Percentiles rank a stretch among this genome's conserved stretches.
Evolutionary conservation across 148 eudicot genomes (phyloP).

Genomic region (Pharnaceum exiguum): DNA sequence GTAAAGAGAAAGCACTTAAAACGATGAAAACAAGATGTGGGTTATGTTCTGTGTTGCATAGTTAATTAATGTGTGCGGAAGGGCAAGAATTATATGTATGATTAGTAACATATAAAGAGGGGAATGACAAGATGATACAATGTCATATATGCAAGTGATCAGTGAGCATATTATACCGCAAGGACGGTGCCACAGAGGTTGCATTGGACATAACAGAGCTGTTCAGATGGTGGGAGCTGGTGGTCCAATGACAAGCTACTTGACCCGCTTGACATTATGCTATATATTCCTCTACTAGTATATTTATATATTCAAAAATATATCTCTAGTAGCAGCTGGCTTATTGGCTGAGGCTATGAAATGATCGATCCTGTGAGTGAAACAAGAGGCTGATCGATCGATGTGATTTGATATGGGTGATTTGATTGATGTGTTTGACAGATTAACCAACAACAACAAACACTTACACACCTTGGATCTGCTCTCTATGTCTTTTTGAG

Average conservation of each 20-base stretch:
- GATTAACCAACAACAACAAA: conserved; percentile 19
- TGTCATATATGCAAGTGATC: too few relatives aligned
- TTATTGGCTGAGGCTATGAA: background rate
- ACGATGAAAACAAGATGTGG: background rate
- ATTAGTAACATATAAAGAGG: background rate
- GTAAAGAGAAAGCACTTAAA: background rate
- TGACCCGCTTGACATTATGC: conserved; percentile 43
- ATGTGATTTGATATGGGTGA: conserved; percentile 24
- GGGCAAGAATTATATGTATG: background rate
- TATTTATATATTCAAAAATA: too few relatives aligned
- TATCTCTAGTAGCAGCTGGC: too few relatives aligned
- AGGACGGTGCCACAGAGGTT: conserved; percentile 77
- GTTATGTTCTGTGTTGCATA: too few relatives aligned
- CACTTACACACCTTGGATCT: conserved; percentile 37
- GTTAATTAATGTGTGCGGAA: too few relatives aligned
- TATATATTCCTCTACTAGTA: background rate
- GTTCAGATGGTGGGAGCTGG: conserved; percentile 61
- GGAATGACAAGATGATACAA: background rate
- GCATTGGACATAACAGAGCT: conserved; percentile 90
- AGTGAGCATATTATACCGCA: too few relatives aligned
- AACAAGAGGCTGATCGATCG: background rate
- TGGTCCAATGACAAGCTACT: conserved; percentile 56
- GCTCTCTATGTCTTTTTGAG: background rate
- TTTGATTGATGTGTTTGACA: conserved; percentile 48
- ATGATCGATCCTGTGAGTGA: conserved; percentile 2